A percentile compares a stretch with the other conserved stretches of the same genome.
Evolutionary conservation across 768 basidiomycete species (phyloP).

Genomic region (Phlebiopsis flavidoalba): DNA sequence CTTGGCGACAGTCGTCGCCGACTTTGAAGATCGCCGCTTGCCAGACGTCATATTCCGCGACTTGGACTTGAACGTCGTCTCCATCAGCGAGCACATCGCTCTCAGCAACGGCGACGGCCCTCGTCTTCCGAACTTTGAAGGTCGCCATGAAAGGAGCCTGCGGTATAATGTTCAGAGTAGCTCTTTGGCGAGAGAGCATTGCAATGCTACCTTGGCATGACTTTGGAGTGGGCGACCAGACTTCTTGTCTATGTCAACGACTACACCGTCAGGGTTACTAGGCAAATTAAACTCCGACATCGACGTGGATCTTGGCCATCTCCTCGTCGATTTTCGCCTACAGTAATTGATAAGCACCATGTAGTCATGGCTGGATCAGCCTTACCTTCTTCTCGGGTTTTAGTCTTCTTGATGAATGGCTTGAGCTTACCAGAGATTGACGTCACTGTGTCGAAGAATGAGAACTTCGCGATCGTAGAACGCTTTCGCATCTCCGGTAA

Average conservation of each 20-base stretch:
- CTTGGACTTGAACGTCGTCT: slow-evolving; percentile 46
- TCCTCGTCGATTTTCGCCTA: slow-evolving; percentile 99
- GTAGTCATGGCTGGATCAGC: neutral
- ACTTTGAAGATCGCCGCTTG: slow-evolving; percentile 99
- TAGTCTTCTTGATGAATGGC: slow-evolving; percentile 91
- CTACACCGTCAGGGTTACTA: slow-evolving; percentile 93
- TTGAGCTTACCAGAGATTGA: slow-evolving; percentile 98
- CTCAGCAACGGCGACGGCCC: slow-evolving; percentile 63
- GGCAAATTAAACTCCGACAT: slow-evolving; percentile 96
- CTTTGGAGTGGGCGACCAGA: slow-evolving; percentile 95
- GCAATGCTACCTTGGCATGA: slow-evolving; percentile 78
- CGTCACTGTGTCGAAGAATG: slow-evolving; percentile 93
- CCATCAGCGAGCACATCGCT: slow-evolving; percentile 62
- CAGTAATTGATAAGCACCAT: slow-evolving; percentile 1
- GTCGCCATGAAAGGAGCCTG: slow-evolving; percentile 99
- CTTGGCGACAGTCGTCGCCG: slow-evolving; percentile 97
- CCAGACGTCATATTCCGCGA: slow-evolving; percentile 80
- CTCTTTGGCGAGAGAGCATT: slow-evolving; percentile 2
- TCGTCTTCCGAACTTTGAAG: slow-evolving; percentile 94
- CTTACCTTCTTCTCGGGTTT: slow-evolving; percentile 92
- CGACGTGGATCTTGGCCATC: slow-evolving; percentile 92
- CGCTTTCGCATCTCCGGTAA: slow-evolving; percentile 81
- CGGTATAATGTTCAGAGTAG: slow-evolving; percentile 4
- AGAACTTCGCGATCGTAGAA: slow-evolving; percentile 96
- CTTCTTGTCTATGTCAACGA: slow-evolving; percentile 96